Evolutionary conservation across 2,329 filamentous ascomycete species (phyloP), one percentile per base, ranked within the genome.

Genomic region (Cryphonectria parasitica): DNA sequence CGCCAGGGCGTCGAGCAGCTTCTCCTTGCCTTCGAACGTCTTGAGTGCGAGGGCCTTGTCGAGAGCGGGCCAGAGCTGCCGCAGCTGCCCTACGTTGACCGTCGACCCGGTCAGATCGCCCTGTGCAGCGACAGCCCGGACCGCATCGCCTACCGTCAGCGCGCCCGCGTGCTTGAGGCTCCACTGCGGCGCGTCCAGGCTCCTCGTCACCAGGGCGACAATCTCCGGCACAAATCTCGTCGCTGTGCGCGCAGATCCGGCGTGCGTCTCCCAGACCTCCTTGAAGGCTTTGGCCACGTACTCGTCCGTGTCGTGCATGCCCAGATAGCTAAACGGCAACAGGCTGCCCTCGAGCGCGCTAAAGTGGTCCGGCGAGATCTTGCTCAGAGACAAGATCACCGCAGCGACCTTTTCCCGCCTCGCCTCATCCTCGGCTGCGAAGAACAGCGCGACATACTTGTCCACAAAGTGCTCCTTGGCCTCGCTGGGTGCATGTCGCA

Each of bases 1-100:
- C 4, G 94, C 91, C 79, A 96, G 94, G 7, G 92, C 91, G 60
- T 90, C 86, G 2, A 98, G 84, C 43, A 99, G 88, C 74, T 89
- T 90, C 80, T 98, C 94, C 78, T 99, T 99, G 31, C 94, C 94
- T 0, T 92, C 87, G 85, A 97, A 99, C 0, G 95, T 97, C 85
- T 98, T 98, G 17, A 97, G 89, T 2, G 89, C 88, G 56, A 98
- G 82, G 1, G 93, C 90, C 77, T 92, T 93, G 74, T 98, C 93
- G 64, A 97, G 85, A 1, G 91, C 88, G 0, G 93, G 93, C 95
- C 95, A 99, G 31, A 98, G 83, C 22, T 83, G 82, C 74, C 86
- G 83, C 25, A 92, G 84, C 56, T 90, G 89, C 2, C 84, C 77
- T 25, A 86, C 84, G 72, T 87, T 88, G 67, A 93, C 88, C 60